Evolutionary conservation across 306 rosid species (phyloP).

Genomic region (Lagenaria siceraria): DNA sequence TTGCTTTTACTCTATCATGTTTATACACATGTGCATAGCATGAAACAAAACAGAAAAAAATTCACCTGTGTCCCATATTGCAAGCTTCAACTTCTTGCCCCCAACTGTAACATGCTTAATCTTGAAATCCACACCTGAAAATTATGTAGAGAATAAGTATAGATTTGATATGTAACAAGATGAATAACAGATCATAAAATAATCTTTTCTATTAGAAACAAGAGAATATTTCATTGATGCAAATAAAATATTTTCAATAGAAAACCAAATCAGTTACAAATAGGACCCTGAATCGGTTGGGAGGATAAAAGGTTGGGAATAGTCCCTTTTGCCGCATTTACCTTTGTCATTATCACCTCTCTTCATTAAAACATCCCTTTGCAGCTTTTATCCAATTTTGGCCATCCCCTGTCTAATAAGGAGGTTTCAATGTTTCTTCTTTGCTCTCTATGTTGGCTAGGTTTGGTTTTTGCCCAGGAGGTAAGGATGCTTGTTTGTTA

Average conservation of each 20-base stretch:
- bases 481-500: neutral
- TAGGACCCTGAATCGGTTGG: neutral
- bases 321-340: neutral
- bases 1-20: neutral
- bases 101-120: constrained; percentile 43
- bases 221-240: neutral
- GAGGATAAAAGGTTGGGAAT: neutral
- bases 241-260: neutral
- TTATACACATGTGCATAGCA: neutral
- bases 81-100: constrained; percentile 76
- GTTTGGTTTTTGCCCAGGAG: neutral
- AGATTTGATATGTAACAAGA: neutral
- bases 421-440: neutral
- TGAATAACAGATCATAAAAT: neutral
- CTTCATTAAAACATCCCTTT: neutral
- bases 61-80: constrained; percentile 92
- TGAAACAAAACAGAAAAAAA: neutral
- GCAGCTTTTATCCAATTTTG: neutral
- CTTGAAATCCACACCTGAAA: constrained; percentile 83
- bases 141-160: neutral
- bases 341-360: neutral
- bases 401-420: neutral
- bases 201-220: neutral
- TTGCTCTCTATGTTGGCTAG: neutral
- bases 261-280: neutral